Base-by-base conservation (phyloP, 2,329 filamentous ascomycete species). In the Paracamarosporium sp. region DNA sequence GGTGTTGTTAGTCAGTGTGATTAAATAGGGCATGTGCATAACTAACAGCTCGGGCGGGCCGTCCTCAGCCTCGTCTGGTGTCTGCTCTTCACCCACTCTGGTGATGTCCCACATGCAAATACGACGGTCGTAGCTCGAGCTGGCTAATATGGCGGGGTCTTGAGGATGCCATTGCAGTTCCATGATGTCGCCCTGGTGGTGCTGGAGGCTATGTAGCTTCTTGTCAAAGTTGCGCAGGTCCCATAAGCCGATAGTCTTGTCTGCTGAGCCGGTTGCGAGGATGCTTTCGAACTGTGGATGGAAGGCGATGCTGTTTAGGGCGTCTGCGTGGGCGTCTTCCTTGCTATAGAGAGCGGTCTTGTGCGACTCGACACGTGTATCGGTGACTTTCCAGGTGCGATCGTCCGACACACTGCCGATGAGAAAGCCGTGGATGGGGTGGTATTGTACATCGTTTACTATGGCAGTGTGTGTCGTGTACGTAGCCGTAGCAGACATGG, bases 81-180 rank as follows among this genome's bases (percentile, higher is more conserved):
- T 89, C 78, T 98, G 95, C 79, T 99, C 95, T 71, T 96, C 92
- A 46, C 96, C 95, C 43, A 96, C 90, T 54, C 90, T 88, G 69
- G 92, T 93, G 43, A 98, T 83, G 74, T 99, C 95, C 95, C 95
- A 99, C 81, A 98, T 95, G 75, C 96, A 90, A 63, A 99, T 90
- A 66, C 96, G 88, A 45, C 95, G 87, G 75, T 99, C 95, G 73
- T 97, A 96, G 74, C 92, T 93, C 48, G 90, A 92, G 70, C 93
- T 97, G 54, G 92, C 95, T 25, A 99, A 83, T 59, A 99, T 91
- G 31, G 91, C 88, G 57, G 91, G 87, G 74, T 99, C 93, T 41
- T 90, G 89, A 0, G 96, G 96, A 79, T 99, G 93, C 95, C 95
- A 99, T 33, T 93, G 87, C 44, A 99, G 83, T 8, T 93, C 96